A percentile compares a stretch with the other conserved stretches of the same genome.
Evolutionary conservation across 208 protist genomes (phyloP).

Genomic region (Naegleria gruberi): DNA sequence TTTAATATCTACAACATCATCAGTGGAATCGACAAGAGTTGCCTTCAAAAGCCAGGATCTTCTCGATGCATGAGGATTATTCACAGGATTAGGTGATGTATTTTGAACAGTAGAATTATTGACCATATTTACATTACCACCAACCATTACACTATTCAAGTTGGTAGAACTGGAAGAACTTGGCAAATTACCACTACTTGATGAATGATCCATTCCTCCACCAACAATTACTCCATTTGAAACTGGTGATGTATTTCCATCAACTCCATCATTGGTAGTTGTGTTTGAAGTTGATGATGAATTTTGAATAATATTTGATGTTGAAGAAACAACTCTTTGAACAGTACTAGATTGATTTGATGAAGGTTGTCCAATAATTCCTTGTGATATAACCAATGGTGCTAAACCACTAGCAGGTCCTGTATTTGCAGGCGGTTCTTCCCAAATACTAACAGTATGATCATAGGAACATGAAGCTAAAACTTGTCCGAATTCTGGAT

Average conservation of each 20-base stretch:
- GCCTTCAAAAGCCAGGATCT: slow-evolving; percentile 40
- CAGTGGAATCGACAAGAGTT: slow-evolving; percentile 49
- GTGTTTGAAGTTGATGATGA: background rate
- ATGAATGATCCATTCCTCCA: too few relatives aligned
- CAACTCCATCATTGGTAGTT: background rate
- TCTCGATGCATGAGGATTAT: background rate
- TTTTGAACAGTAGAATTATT: background rate
- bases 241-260: background rate
- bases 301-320: background rate
- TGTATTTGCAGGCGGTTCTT: slow-evolving; percentile 42
- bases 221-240: background rate
- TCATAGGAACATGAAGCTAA: slow-evolving; percentile 68
- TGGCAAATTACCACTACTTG: background rate
- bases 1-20: slow-evolving; percentile 56
- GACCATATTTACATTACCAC: background rate
- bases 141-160: background rate
- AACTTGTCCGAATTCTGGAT: slow-evolving; percentile 71
- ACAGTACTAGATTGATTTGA: background rate
- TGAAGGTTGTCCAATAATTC: background rate
- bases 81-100: background rate
- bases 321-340: background rate
- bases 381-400: background rate
- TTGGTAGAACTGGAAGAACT: background rate
- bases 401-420: background rate
- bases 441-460: slow-evolving; percentile 60